Base-by-base conservation (phyloP, 1,284 basidiomycete genomes). In the Ceratobasidium sp. region DNA sequence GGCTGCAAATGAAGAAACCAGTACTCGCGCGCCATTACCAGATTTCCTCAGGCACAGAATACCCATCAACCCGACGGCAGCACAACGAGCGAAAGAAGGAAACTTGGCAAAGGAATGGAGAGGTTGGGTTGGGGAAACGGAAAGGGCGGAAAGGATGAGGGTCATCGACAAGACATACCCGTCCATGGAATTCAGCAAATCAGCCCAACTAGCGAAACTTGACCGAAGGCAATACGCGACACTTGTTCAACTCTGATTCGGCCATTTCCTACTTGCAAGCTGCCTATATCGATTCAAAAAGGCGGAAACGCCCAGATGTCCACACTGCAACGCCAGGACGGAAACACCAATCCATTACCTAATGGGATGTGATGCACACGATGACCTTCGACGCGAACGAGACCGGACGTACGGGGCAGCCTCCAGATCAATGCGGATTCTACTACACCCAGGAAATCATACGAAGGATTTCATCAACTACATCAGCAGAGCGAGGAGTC, bases 11-110 rank as follows among this genome's bases (percentile, higher is more conserved):
- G 64, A 47, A 23, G 31, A 49, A 8, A 64, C 47, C 35, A 54
- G 28, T 23, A 17, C 49, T 26, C 37, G 45, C 23, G 47, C 75
- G 10, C 54, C 75, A 3, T 49, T 78, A 10, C 77, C 78, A 37
- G 63, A n/a, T 23, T 76, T 77, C 60, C 45, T 78, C 33, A 75
- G 60, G 69, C 42, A 66, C 17, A 8, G 45, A 17, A 51, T 66
- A 11, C 17, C 28, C 15, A 8, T 31, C 7, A 66, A 33, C 33
- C 64, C 45, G 23, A n/a, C 64, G 8, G 64, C 64, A 20, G 28
- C 64, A 3, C 49, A 53, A 20, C 42, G 37, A n/a, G 49, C 64
- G 1, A 51, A 35, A 15, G 53, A 67, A 17, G 47, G 8, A n/a
- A 51, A 23, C 4, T 20, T 23, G n/a, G 39, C 33, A 23, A n/a